Conservation (phyloP, 2,329 filamentous ascomycete genomes). For the Eurotiales sp. region DNA sequence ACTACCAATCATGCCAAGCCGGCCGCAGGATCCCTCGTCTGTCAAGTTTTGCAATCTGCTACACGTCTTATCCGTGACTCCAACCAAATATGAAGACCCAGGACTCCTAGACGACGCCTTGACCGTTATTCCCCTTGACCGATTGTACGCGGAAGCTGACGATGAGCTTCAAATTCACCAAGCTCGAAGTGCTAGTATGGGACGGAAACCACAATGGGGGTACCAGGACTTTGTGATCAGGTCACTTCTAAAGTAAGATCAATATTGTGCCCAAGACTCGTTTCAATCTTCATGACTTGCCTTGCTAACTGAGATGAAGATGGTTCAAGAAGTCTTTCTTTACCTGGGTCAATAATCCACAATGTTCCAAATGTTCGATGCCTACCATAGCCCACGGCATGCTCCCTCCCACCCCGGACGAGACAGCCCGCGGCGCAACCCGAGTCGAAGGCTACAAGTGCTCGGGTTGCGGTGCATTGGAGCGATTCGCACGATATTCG, state of each 20-base stretch:
- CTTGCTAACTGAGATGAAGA: constrained; percentile 39
- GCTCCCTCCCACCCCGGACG: constrained; percentile 80
- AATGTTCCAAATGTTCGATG: constrained; percentile 74
- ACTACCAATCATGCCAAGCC: constrained; percentile 66
- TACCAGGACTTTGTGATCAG: constrained; percentile 96
- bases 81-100: constrained; percentile 93
- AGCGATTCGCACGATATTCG: constrained; percentile 89
- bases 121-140: constrained; percentile 78
- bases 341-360: constrained; percentile 92
- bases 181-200: constrained; percentile 84
- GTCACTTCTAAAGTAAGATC: constrained; percentile 74
- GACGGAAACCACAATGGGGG: constrained; percentile 83
- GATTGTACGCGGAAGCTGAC: constrained; percentile 89
- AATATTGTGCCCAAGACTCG: neutral
- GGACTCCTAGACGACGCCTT: constrained; percentile 90
- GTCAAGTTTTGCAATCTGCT: constrained; percentile 78
- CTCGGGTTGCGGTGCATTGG: constrained; percentile 69
- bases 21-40: constrained; percentile 68
- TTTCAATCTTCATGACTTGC: neutral
- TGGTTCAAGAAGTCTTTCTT: constrained; percentile 98
- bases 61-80: constrained; percentile 79
- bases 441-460: constrained; percentile 89
- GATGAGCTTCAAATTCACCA: constrained; percentile 85
- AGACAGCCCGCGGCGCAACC: constrained; percentile 80
- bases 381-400: constrained; percentile 80